phyloP scores from a whole-genome alignment of 495 filamentous ascomycete species.

The Astrocystis sublimbata region DNA sequence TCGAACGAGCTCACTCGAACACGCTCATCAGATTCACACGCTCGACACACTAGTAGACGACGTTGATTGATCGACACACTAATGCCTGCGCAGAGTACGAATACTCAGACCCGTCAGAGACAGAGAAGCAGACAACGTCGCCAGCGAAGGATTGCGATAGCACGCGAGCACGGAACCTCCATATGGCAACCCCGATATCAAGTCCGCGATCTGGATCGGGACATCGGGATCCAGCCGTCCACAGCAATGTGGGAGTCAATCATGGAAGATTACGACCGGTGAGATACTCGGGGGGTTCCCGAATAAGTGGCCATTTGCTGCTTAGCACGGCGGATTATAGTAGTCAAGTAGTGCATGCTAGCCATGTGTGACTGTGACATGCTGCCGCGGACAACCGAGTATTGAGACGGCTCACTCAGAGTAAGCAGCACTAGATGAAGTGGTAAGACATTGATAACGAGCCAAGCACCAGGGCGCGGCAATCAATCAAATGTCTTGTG shows the following conservation, averaged over 20 bases:
- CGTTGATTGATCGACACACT: neutral
- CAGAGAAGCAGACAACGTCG: neutral
- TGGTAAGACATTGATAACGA: conserved; percentile 15
- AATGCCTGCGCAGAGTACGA: conserved; percentile 1
- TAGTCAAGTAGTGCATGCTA: neutral
- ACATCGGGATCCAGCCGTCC: neutral
- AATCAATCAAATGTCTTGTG: neutral
- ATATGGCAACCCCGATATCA: conserved; percentile 14
- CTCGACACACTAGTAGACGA: neutral
- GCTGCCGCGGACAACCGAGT: neutral
- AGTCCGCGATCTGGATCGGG: neutral
- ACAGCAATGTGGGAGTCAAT: neutral
- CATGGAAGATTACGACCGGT: neutral
- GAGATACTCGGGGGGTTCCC: conserved; percentile 2
- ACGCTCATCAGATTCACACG: neutral
- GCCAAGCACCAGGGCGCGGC: neutral
- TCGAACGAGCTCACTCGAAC: conserved; percentile 8
- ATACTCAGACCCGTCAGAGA: too few species aligned
- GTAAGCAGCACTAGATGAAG: conserved; percentile 10
- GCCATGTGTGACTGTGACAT: neutral
- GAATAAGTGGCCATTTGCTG: neutral
- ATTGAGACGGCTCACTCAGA: neutral
- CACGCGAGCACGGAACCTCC: conserved; percentile 11
- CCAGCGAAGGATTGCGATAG: neutral
- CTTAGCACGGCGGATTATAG: conserved; percentile 2